Evolutionary conservation across 73 alveolate species (phyloP).

Genomic region (Tetrahymena malaccensis): DNA sequence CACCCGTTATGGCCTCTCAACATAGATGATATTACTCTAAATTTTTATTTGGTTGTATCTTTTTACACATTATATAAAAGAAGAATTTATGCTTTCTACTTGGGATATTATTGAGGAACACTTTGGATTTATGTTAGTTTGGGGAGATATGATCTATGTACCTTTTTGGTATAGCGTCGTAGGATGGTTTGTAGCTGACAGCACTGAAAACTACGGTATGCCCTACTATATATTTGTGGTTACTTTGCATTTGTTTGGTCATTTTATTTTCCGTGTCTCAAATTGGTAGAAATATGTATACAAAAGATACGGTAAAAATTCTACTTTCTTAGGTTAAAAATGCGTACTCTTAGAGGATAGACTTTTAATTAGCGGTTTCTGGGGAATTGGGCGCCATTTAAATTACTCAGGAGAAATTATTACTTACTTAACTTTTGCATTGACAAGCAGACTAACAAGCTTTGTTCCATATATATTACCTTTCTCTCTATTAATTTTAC

Average conservation of each 20-base stretch:
- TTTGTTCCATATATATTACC: constrained; percentile 7
- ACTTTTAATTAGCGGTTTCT: constrained; percentile 28
- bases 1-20: background rate
- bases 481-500: constrained; percentile 4
- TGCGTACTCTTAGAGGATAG: background rate
- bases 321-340: constrained; percentile 11
- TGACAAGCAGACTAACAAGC: constrained; percentile 4
- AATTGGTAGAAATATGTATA: constrained; percentile 30
- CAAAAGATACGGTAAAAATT: constrained; percentile 16
- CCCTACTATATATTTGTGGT: background rate
- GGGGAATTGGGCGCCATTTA: constrained; percentile 40
- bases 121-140: constrained; percentile 38
- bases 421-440: constrained; percentile 13
- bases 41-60: constrained; percentile 10
- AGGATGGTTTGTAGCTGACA: constrained; percentile 26
- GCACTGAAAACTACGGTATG: background rate
- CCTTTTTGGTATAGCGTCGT: constrained; percentile 19
- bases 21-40: constrained; percentile 6
- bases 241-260: background rate
- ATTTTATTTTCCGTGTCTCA: constrained; percentile 15
- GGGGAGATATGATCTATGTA: constrained; percentile 32
- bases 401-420: constrained; percentile 37
- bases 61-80: constrained; percentile 26
- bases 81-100: constrained; percentile 34
- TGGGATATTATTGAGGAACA: constrained; percentile 41